Conservation (phyloP, 345 rosid genomes). For the Syzygium jambos region DNA sequence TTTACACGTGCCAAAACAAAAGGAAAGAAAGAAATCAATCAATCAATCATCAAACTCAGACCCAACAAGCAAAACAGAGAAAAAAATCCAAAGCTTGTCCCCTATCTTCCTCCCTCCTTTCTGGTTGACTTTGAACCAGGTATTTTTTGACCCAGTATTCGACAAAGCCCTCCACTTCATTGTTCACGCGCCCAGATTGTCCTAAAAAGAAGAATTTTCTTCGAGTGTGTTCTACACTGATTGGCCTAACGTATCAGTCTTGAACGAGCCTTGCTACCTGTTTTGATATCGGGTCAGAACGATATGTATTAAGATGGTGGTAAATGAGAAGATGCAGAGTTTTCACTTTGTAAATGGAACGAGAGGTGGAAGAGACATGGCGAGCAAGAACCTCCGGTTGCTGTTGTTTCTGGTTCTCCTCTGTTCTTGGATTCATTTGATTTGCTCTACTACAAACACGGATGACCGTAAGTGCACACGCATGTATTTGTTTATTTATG, state of each 20-base stretch:
- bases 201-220: not conserved
- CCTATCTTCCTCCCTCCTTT: not conserved
- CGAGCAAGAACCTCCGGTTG: conserved; percentile 3
- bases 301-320: not conserved
- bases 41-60: not conserved
- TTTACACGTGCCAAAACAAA: not conserved
- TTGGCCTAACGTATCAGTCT: not conserved
- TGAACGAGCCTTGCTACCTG: not conserved
- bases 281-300: not conserved
- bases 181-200: not conserved
- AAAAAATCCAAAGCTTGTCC: not conserved
- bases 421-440: not conserved
- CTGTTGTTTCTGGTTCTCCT: not conserved
- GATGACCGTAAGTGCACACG: not conserved
- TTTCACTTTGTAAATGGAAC: not conserved
- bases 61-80: not conserved
- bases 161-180: not conserved
- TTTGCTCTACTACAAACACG: not conserved
- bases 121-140: not conserved
- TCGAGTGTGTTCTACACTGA: not conserved
- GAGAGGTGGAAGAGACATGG: not conserved
- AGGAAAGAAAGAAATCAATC: not conserved
- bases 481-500: not conserved
- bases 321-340: not conserved
- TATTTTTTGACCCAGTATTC: not conserved